Base-by-base conservation (phyloP, 306 rosid genomes). In the Rubus parviflorus region DNA sequence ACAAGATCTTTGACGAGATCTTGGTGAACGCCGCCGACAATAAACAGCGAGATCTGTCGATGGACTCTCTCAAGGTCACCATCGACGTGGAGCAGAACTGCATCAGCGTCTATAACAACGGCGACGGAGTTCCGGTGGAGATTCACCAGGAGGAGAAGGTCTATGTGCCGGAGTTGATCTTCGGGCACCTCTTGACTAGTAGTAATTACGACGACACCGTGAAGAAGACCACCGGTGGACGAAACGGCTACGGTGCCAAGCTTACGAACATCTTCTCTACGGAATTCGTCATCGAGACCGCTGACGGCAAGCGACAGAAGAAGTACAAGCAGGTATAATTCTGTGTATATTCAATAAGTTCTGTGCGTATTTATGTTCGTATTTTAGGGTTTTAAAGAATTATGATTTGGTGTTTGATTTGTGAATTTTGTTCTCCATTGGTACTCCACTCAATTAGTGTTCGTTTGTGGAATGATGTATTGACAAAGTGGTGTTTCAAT, bases 1-100 rank as follows among this genome's bases (percentile, higher is more conserved):
- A 92, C 90, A 95, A 95, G 82, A 95, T 95, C 87, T 95, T 95
- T 65, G 98, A 92, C 17, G 98, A 95, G 86, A 95, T 95, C 19
- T 87, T 95, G 25, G 98, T 95, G 61, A 95, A 92, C 22, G 98
- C 98, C 0, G 97, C 98, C 0, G 98, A 95, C 46, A 95, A 95
- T 81, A 95, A 95, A 79, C 98, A 95, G 88, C 81, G 98, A 4
- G 98, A 95, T 42, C 91, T 90, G 4, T 76, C 85, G 1, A 95
- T 92, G 98, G 87, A 92, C 20, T 61, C 96, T 0, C 19, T 95
- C 10, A 90, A 88, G 77, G 98, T 95, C 17, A 25, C 53, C 4
- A 88, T 95, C 17, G 92, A 92, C 38, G 89, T 83, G 0, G 98
- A 89, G 19, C 69, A 64, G 69, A 90, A 89, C 75, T 41, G 68